These are phyloP conservation scores for Amanita jacksonii DNA, from an alignment of 768 basidiomycete species.

Conservation along the genomic window DNA sequence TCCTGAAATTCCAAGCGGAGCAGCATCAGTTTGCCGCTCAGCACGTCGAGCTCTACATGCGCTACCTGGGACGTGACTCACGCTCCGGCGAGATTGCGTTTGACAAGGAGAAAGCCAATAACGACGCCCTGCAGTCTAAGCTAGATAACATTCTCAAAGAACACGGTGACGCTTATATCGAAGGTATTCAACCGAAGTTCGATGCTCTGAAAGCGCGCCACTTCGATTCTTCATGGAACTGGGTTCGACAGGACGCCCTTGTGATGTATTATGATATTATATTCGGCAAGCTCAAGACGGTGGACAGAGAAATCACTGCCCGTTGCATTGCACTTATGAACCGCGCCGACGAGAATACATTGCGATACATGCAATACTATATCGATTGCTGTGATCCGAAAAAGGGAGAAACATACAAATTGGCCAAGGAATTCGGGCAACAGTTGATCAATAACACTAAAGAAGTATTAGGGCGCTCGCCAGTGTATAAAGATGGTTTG, in stretches of 20 bases:
- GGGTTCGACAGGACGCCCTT: slow-evolving; percentile 95
- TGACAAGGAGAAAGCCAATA: slow-evolving; percentile 77
- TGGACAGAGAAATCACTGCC: slow-evolving; percentile 94
- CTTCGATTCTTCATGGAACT: slow-evolving; percentile 99
- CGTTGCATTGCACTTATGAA: slow-evolving; percentile 97
- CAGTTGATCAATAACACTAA: slow-evolving; percentile 90
- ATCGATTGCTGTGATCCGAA: slow-evolving; percentile 75
- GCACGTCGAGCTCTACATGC: slow-evolving; percentile 94
- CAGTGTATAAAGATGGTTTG: slow-evolving; percentile 92
- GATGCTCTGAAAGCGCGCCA: slow-evolving; percentile 93
- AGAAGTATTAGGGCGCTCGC: slow-evolving; percentile 75
- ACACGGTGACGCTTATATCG: slow-evolving; percentile 89
- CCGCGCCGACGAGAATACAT: slow-evolving; percentile 86
- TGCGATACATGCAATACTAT: slow-evolving; percentile 93
- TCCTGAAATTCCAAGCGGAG: slow-evolving; percentile 91
- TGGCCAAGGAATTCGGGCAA: slow-evolving; percentile 97
- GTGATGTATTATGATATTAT: slow-evolving; percentile 99
- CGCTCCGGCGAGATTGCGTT: slow-evolving; percentile 86
- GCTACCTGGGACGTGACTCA: slow-evolving; percentile 90
- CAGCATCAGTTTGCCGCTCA: slow-evolving; percentile 89
- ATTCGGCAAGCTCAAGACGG: slow-evolving; percentile 86
- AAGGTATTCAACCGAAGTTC: slow-evolving; percentile 92
- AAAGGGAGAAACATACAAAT: slow-evolving; percentile 83
- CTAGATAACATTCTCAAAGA: slow-evolving; percentile 85
- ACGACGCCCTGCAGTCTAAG: slow-evolving; percentile 64